A percentile compares a stretch with the other conserved stretches of the same genome.
Conservation (phyloP, 495 filamentous ascomycete genomes). For the Sphaerosporella brunnea region DNA sequence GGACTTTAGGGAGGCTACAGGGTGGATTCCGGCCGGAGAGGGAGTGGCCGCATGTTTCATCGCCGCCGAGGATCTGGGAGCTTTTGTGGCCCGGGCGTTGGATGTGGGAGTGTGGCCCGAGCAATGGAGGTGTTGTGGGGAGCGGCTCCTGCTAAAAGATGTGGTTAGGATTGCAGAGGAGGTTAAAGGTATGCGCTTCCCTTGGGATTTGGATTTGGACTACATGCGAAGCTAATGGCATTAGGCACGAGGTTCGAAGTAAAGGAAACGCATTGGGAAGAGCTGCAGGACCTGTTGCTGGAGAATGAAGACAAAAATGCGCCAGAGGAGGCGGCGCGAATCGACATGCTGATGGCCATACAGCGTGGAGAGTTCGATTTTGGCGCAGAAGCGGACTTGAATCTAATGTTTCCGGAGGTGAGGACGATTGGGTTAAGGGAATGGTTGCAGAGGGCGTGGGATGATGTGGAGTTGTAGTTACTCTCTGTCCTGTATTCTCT, state of each 20-base stretch:
- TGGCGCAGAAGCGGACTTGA: slow-evolving; percentile 31
- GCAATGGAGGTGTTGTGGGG: slow-evolving; percentile 48
- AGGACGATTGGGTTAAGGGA: slow-evolving; percentile 31
- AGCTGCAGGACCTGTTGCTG: slow-evolving; percentile 30
- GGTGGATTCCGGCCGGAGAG: slow-evolving; percentile 37
- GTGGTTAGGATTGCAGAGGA: slow-evolving; percentile 32
- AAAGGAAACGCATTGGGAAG: slow-evolving; percentile 28
- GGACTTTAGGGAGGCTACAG: slow-evolving; percentile 38
- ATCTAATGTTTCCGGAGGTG: slow-evolving; percentile 28
- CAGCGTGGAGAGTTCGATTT: slow-evolving; percentile 36
- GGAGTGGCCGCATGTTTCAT: slow-evolving; percentile 44
- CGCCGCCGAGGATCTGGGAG: slow-evolving; percentile 46
- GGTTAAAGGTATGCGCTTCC: slow-evolving; percentile 28
- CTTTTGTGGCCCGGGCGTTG: slow-evolving; percentile 45
- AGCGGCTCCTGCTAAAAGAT: slow-evolving; percentile 38
- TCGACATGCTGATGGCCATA: slow-evolving; percentile 34
- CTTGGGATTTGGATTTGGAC: background rate
- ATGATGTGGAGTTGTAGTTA: background rate
- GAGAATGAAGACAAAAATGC: slow-evolving; percentile 29
- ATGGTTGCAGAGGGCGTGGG: slow-evolving; percentile 35
- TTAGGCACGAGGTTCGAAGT: slow-evolving; percentile 26
- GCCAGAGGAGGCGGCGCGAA: slow-evolving; percentile 26
- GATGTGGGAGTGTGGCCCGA: slow-evolving; percentile 44
- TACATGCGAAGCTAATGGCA: slow-evolving; percentile 23
- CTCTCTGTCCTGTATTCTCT: too few species aligned